Evolutionary conservation across 2,329 filamentous ascomycete species (phyloP), one percentile per base, ranked within the genome.

Genomic region (Phyllosticta ampelicida): DNA sequence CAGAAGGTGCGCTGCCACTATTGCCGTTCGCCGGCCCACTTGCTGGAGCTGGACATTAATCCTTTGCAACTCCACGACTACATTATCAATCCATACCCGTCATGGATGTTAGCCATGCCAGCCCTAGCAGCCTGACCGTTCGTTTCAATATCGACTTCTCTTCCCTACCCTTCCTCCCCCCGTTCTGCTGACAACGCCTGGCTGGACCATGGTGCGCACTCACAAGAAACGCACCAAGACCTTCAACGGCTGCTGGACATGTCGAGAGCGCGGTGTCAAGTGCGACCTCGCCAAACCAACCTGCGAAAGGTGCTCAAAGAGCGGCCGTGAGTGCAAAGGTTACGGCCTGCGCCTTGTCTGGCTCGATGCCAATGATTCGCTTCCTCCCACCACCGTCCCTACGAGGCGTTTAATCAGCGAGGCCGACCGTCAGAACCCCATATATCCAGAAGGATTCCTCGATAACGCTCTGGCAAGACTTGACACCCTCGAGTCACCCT

Each of bases 171-270:
- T n/a, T 44, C 36, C 36, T 44, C 13, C 36, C 36, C 36, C 36
- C 36, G 11, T 44, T 16, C 36, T 16, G 36, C 36, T 44, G 36
- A 44, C 36, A 44, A n/a, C 36, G 36, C 36, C 36, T 44, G 36
- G 36, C 36, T 44, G 36, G 36, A 44, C 36, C 36, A 44, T 44
- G 36, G 36, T 44, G 36, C 55, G 55, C 50, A 49, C 23, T 21
- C 55, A 51, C n/a, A 58, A 58, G 49, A 58, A 58, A 49, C 57
- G 53, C 51, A 58, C 55, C n/a, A 69, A 71, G 62, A 72, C 68
- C 60, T 71, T 71, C 54, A 69, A 65, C 62, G 73, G 73, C 55
- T 75, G 73, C 62, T 68, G 66, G 61, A 71, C 70, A 63, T 75
- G 73, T 59, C 72, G 72, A 28, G 62, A 65, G 53, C 70, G 73